Evolutionary conservation across 2,329 filamentous ascomycete genomes (phyloP).

Genomic region (Sphaerulina populicola): DNA sequence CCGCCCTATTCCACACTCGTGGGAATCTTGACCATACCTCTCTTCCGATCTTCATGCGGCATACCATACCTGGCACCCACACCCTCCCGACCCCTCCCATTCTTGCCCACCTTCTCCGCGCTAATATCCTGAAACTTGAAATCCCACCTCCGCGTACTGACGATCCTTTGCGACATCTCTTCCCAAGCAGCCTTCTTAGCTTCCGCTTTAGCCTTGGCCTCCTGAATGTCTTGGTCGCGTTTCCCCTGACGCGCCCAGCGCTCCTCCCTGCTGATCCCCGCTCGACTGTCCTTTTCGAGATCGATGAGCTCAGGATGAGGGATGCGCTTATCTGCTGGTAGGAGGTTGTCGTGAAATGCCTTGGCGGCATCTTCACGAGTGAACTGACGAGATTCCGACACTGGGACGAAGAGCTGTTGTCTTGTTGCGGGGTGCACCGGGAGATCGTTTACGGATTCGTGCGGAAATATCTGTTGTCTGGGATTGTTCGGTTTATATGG

Average conservation of each 20-base stretch:
- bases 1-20: conserved; percentile 44
- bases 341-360: conserved; percentile 51
- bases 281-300: conserved; percentile 39
- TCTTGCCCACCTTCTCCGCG: conserved; percentile 46
- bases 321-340: conserved; percentile 56
- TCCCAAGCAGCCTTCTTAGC: conserved; percentile 40
- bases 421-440: conserved; percentile 49
- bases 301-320: conserved; percentile 54
- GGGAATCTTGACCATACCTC: conserved; percentile 56
- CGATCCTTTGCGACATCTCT: conserved; percentile 37
- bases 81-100: conserved; percentile 47
- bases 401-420: conserved; percentile 54
- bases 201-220: conserved; percentile 34
- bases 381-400: conserved; percentile 56
- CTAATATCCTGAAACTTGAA: conserved; percentile 54
- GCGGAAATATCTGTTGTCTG: conserved; percentile 35
- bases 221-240: conserved; percentile 28
- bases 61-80: conserved; percentile 55
- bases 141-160: conserved; percentile 48
- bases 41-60: conserved; percentile 55
- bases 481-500: conserved; percentile 33
- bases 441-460: conserved; percentile 59
- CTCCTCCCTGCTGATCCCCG: conserved; percentile 33
- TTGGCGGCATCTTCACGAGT: conserved; percentile 58
- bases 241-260: conserved; percentile 39